phyloP scores from a whole-genome alignment of 345 rosid species.

The Hibiscus mutabilis region DNA sequence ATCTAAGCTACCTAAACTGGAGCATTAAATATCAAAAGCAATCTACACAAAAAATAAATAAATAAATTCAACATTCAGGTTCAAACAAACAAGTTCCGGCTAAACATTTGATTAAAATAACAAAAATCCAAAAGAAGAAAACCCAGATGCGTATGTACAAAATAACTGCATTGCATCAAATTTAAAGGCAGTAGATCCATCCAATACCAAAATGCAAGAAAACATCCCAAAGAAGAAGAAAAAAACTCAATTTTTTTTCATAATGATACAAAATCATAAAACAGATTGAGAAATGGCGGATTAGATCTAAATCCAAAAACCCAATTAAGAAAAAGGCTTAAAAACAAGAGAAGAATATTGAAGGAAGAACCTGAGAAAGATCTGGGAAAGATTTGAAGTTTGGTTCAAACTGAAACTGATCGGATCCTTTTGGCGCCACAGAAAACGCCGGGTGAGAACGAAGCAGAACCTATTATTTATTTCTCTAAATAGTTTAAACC shows the following conservation, averaged over 20 bases:
- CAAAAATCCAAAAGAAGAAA: background rate
- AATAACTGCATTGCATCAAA: background rate
- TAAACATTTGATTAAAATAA: background rate
- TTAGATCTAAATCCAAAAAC: background rate
- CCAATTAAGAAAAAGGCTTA: background rate
- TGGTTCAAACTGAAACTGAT: background rate
- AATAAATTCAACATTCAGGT: background rate
- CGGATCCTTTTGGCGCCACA: background rate
- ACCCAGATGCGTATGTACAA: background rate
- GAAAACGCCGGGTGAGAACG: background rate
- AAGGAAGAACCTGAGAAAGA: constrained; percentile 5
- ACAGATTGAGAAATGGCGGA: background rate
- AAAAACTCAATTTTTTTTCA: background rate
- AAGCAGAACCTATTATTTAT: background rate
- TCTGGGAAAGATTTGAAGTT: background rate
- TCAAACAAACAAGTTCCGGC: background rate
- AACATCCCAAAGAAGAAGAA: background rate
- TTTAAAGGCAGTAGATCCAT: background rate
- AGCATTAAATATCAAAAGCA: constrained; percentile 5
- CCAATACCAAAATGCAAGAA: background rate
- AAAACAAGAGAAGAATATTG: background rate
- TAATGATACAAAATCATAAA: background rate
- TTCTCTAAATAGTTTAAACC: background rate
- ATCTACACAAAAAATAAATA: background rate
- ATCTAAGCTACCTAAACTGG: constrained; percentile 16